Percentiles rank a stretch among this genome's conserved stretches.
phyloP scores from a whole-genome alignment of 208 protist genomes.

The Phytomonas francai region DNA sequence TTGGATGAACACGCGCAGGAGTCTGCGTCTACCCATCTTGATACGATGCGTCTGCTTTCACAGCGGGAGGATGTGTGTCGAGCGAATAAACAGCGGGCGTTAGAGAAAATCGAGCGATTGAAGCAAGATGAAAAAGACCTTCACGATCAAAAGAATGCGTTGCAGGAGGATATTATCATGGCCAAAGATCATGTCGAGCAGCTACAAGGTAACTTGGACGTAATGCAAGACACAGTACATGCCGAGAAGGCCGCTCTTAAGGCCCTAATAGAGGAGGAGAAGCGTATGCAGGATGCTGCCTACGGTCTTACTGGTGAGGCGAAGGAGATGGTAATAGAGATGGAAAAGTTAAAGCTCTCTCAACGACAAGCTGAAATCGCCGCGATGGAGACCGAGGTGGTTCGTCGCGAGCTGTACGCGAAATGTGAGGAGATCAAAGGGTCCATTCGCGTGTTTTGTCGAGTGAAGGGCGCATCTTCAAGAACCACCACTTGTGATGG shows the following conservation, averaged over 20 bases:
- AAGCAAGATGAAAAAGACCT: slow-evolving; percentile 16
- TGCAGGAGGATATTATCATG: slow-evolving; percentile 58
- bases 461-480: slow-evolving; percentile 45
- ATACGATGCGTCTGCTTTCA: slow-evolving; percentile 14
- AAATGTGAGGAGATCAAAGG: slow-evolving; percentile 83
- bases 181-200: slow-evolving; percentile 30
- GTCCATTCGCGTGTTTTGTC: slow-evolving; percentile 88
- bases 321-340: slow-evolving; percentile 49
- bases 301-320: slow-evolving; percentile 72
- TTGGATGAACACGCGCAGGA: slow-evolving; percentile 18
- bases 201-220: slow-evolving; percentile 15
- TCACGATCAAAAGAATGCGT: slow-evolving; percentile 18
- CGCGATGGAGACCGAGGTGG: slow-evolving; percentile 57
- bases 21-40: slow-evolving; percentile 13
- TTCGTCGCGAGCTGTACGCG: slow-evolving; percentile 60
- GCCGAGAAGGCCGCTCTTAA: slow-evolving; percentile 16
- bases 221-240: slow-evolving; percentile 12
- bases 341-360: slow-evolving; percentile 31
- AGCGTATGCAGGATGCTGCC: slow-evolving; percentile 48
- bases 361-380: slow-evolving; percentile 17
- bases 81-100: slow-evolving; percentile 23
- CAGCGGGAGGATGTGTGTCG: slow-evolving; percentile 28
- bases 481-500: not conserved
- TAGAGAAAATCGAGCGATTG: slow-evolving; percentile 24
- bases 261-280: slow-evolving; percentile 28